Percentiles rank a stretch among this genome's conserved stretches.
These are phyloP conservation scores for Saturnispora zaruensis DNA, from an alignment of 805 yeast genomes.

Conservation along the genomic window DNA sequence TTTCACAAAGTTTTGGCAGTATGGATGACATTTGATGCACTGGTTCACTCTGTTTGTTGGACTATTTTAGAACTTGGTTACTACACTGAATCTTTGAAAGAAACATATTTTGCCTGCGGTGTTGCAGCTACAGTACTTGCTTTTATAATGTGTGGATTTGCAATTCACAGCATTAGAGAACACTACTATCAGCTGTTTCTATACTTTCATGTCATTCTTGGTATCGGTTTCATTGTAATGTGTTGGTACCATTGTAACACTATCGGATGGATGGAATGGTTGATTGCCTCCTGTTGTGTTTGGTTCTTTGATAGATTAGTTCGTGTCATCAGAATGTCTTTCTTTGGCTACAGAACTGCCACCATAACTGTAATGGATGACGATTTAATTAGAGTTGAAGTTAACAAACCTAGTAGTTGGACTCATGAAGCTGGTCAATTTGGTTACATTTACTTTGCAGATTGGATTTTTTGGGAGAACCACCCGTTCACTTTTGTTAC, in stretches of 20 bases:
- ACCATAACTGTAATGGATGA: slow-evolving; percentile 6
- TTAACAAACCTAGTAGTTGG: slow-evolving; percentile 27
- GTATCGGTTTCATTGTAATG: slow-evolving; percentile 41
- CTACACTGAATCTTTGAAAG: slow-evolving; percentile 6
- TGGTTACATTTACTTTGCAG: slow-evolving; percentile 48
- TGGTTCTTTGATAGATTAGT: slow-evolving; percentile 46
- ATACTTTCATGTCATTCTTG: slow-evolving; percentile 47
- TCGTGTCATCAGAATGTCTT: slow-evolving; percentile 28
- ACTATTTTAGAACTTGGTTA: slow-evolving; percentile 16
- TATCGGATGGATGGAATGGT: slow-evolving; percentile 29
- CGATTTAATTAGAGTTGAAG: slow-evolving; percentile 8
- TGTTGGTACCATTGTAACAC: slow-evolving; percentile 48
- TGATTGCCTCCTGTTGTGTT: slow-evolving; percentile 34
- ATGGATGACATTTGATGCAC: slow-evolving; percentile 31
- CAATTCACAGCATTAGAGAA: slow-evolving; percentile 43
- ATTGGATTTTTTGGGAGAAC: slow-evolving; percentile 53
- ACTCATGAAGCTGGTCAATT: slow-evolving; percentile 46
- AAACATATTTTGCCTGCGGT: slow-evolving; percentile 25
- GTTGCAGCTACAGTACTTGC: slow-evolving; percentile 34
- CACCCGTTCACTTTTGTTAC: slow-evolving; percentile 60
- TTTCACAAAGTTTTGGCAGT: slow-evolving; percentile 65
- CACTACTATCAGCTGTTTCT: slow-evolving; percentile 52
- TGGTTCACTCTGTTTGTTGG: slow-evolving; percentile 34
- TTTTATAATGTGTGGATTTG: slow-evolving; percentile 39
- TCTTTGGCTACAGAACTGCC: slow-evolving; percentile 20